Base-by-base conservation (phyloP, 176 grass and related monocot species). In the Oryza glaberrima region DNA sequence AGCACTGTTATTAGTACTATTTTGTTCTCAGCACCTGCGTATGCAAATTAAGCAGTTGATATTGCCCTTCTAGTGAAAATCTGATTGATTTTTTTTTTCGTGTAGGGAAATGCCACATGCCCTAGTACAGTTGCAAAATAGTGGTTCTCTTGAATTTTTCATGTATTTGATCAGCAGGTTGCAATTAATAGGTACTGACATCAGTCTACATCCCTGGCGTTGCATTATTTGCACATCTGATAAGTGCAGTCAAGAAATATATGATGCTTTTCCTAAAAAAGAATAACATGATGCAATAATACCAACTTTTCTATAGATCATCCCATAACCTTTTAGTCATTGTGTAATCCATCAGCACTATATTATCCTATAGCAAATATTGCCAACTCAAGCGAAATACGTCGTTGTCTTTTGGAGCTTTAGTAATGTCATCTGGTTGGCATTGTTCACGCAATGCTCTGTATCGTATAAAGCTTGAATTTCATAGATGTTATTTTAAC, bases 101-200 rank as follows among this genome's bases (percentile, higher is more conserved):
- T 36, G 35, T 36, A 36, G 35, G 75, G 11, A 14, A 73, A 35
- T 19, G 32, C 23, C 32, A 34, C 43, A 83, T 43, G 32, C 26
- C 26, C 30, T 41, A 28, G 20, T 60, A 45, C 6, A n/a, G 34
- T 75, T 34, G 34, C 61, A 81, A 44, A 58, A 34, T 17, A 14
- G 72, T 23, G 8, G 14, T 64, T 72, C 20, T 14, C 20, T 52
- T 65, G 66, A 34, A 13, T 76, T 69, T 34, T 48, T 68, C 15
- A 36, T 40, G 76, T 77, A n/a, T 44, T 12, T 22, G 32, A 73
- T 84, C 9, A 30, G 36, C 46, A 67, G 5, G 45, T 28, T 46
- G 58, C 34, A 12, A 41, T 32, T 58, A 65, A 5, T 34, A 83
- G 68, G 81, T 83, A 73, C 20, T 22, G 32, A 73, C 74, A 78